Percentiles rank a stretch among this genome's conserved stretches.
phyloP scores from a whole-genome alignment of 2,329 filamentous ascomycete genomes.

The Pseudogymnoascus sp. region DNA sequence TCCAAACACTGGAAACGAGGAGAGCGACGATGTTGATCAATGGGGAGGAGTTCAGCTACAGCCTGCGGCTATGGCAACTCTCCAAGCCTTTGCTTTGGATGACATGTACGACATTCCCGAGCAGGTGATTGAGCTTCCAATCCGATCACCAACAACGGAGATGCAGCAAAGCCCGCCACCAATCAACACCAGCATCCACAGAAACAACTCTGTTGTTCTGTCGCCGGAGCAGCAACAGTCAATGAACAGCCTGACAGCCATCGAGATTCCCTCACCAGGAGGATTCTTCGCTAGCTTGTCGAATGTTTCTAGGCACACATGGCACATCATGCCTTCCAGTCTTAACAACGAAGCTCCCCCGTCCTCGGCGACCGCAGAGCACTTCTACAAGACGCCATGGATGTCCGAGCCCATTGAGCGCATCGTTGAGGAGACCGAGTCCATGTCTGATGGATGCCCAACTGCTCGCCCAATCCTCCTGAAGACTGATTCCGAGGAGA shows the following conservation, averaged over 20 bases:
- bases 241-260: conserved; percentile 65
- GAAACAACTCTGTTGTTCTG: conserved; percentile 33
- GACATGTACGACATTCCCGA: conserved; percentile 54
- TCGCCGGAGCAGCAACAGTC: conserved; percentile 51
- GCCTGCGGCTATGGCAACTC: conserved; percentile 70
- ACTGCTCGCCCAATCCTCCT: conserved; percentile 53
- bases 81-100: conserved; percentile 64
- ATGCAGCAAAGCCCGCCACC: conserved; percentile 48
- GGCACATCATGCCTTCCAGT: conserved; percentile 57
- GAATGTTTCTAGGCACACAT: conserved; percentile 69
- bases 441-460: conserved; percentile 54
- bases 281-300: conserved; percentile 87
- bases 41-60: conserved; percentile 74
- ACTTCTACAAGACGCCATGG: conserved; percentile 86
- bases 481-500: conserved; percentile 33
- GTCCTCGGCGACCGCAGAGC: conserved; percentile 84
- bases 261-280: conserved; percentile 86
- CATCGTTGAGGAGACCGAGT: conserved; percentile 38
- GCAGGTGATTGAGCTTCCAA: conserved; percentile 47
- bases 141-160: conserved; percentile 38
- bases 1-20: conserved; percentile 58
- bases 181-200: conserved; percentile 39
- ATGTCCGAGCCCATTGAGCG: conserved; percentile 53
- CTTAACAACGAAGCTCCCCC: conserved; percentile 55
- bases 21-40: conserved; percentile 47